Base-by-base conservation (phyloP, 2,329 filamentous ascomycete genomes). In the Colletotrichum sp. region DNA sequence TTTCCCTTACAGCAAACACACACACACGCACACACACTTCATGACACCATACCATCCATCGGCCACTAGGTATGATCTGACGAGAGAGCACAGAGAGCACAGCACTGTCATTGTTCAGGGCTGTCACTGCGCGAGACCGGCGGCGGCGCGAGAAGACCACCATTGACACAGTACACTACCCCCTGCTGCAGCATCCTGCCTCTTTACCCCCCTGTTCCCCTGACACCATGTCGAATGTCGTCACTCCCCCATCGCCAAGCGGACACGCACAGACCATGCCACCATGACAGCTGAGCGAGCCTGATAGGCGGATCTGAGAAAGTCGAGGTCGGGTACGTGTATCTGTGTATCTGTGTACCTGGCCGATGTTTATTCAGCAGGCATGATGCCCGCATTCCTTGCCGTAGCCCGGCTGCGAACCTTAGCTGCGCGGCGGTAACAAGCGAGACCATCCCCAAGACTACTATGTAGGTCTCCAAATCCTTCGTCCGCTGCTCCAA, bases 351-450 rank as follows among this genome's bases (percentile, higher is more conserved):
- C 28, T 24, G 61, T 26, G 48, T 68, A 68, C 71, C 65, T 61
- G 55, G 28, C 63, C 59, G 18, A 48, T 73, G 63, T 73, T 64
- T 64, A 73, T 59, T 7, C 34, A 28, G 12, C 43, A 75, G 64
- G 73, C 73, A 75, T 73, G 63, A 75, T 75, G 64, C 70, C 59
- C 66, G 73, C 73, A 73, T 75, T 65, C 73, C 63, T 61, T 57
- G 55, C 39, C 63, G 52, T 34, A 55, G 55, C 26, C 63, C 30
- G 12, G 28, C 68, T 24, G 55, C 16, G 18, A 52, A 28, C 52
- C 55, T 63, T 52, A 61, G 39, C 68, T 72, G 52, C 59, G 18
- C n/a, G 32, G 30, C 52, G 66, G 66, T 68, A 60, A 39, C 66
- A 36, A 36, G 48, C 30, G 66, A 60, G 26, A 65, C 12, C 28